phyloP scores from a whole-genome alignment of 2,329 filamentous ascomycete genomes.

The Fusarium illudens region DNA sequence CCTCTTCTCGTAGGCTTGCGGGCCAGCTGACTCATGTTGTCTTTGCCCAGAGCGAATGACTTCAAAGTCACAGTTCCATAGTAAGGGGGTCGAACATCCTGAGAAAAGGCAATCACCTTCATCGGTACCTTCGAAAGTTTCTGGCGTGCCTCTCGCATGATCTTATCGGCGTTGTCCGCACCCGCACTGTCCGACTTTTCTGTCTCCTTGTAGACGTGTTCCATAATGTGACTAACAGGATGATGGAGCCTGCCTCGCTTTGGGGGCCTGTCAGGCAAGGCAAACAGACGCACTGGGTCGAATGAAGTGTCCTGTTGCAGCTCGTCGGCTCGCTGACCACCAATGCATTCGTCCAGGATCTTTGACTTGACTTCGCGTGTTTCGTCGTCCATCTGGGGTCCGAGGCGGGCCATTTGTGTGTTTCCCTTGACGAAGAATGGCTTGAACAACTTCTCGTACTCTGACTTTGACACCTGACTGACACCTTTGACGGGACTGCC shows the following conservation, averaged over 20 bases:
- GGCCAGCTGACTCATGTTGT: conserved; percentile 61
- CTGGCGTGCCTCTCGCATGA: conserved; percentile 46
- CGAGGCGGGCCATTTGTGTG: conserved; percentile 72
- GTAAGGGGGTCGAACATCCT: conserved; percentile 75
- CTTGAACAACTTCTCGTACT: conserved; percentile 77
- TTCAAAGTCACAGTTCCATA: conserved; percentile 75
- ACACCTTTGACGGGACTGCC: conserved; percentile 24
- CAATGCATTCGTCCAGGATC: conserved; percentile 62
- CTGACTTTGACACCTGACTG: conserved; percentile 47
- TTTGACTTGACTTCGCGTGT: conserved; percentile 60
- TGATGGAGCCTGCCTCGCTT: conserved; percentile 58
- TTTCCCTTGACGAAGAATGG: conserved; percentile 82
- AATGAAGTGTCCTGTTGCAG: conserved; percentile 50
- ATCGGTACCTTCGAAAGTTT: conserved; percentile 65
- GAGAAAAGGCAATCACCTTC: conserved; percentile 69
- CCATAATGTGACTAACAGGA: conserved; percentile 69
- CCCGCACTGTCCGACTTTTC: conserved; percentile 49
- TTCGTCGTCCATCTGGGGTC: conserved; percentile 66
- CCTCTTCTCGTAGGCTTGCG: conserved; percentile 62
- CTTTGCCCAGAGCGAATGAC: conserved; percentile 54
- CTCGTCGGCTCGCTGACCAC: conserved; percentile 55
- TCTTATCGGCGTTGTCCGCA: conserved; percentile 48
- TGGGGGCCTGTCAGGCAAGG: conserved; percentile 50
- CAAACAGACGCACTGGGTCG: conserved; percentile 56
- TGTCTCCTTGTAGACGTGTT: conserved; percentile 59